A percentile compares a stretch with the other conserved stretches of the same genome.
phyloP scores from a whole-genome alignment of 2,329 filamentous ascomycete genomes.

The Phyllosticta ampelicida region DNA sequence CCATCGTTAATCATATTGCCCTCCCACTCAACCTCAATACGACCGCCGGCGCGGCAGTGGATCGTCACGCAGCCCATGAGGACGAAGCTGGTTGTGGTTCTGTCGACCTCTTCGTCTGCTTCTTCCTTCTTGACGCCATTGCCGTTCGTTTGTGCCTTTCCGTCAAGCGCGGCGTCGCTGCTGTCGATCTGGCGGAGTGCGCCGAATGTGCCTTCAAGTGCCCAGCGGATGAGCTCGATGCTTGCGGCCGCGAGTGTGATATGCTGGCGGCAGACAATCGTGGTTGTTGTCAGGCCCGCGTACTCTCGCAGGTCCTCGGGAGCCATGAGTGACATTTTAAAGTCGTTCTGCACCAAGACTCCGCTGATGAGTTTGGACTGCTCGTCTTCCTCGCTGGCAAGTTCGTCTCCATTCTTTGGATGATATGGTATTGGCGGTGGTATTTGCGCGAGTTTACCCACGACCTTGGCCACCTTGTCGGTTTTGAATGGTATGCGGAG shows the following conservation, averaged over 20 bases:
- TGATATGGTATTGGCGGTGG: conserved; percentile 46
- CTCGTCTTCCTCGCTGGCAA: conserved; percentile 16
- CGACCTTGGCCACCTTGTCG: conserved; percentile 92
- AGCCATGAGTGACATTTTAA: conserved; percentile 94
- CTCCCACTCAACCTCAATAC: conserved; percentile 92
- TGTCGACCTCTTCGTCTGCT: conserved; percentile 54
- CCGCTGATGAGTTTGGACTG: conserved; percentile 60
- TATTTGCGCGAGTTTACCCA: conserved; percentile 80
- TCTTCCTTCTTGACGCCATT: conserved; percentile 39
- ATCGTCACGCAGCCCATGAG: conserved; percentile 89
- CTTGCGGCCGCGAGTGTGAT: conserved; percentile 80
- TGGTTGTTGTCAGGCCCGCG: conserved; percentile 91
- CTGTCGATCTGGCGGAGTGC: conserved; percentile 44
- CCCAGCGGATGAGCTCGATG: conserved; percentile 86
- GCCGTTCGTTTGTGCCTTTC: conserved; percentile 24
- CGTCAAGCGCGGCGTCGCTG: conserved; percentile 22
- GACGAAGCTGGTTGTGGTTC: conserved; percentile 43
- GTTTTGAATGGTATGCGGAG: conserved; percentile 89
- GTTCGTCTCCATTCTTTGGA: conserved; percentile 24
- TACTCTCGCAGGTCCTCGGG: conserved; percentile 94
- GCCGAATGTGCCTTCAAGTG: conserved; percentile 87
- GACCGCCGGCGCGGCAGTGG: conserved; percentile 63
- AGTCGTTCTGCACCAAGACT: conserved; percentile 93
- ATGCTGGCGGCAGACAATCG: conserved; percentile 83
- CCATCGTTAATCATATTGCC: conserved; percentile 96